phyloP scores from a whole-genome alignment of 2,329 filamentous ascomycete genomes.

The Cordyceps fumosorosea region DNA sequence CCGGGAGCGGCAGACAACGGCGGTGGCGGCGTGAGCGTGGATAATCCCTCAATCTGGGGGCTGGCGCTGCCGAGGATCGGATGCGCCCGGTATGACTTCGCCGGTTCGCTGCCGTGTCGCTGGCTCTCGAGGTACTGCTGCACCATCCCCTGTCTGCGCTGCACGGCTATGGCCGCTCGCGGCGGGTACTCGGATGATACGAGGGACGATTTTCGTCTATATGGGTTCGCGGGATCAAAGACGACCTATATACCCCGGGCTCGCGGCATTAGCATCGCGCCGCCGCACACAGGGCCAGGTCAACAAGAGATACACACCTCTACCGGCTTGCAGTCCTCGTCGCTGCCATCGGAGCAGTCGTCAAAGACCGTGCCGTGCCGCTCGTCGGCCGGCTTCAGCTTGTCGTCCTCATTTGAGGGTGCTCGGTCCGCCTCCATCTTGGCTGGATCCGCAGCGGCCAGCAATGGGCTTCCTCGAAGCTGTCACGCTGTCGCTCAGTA shows the following conservation, averaged over 20 bases:
- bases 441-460: background rate
- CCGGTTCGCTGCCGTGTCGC: slow-evolving; percentile 27
- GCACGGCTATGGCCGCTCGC: slow-evolving; percentile 22
- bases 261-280: background rate
- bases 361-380: slow-evolving; percentile 23
- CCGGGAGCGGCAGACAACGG: background rate
- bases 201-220: slow-evolving; percentile 61
- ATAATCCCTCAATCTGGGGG: slow-evolving; percentile 8
- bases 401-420: background rate
- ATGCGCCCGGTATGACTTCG: slow-evolving; percentile 24
- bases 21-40: slow-evolving; percentile 11
- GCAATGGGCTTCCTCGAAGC: background rate
- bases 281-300: slow-evolving; percentile 6
- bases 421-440: slow-evolving; percentile 2
- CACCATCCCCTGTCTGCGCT: slow-evolving; percentile 54
- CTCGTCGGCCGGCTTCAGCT: background rate
- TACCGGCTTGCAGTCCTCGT: slow-evolving; percentile 44
- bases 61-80: slow-evolving; percentile 19
- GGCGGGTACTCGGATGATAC: slow-evolving; percentile 40
- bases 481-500: background rate
- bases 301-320: slow-evolving; percentile 33
- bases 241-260: slow-evolving; percentile 40
- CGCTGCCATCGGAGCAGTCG: slow-evolving; percentile 38
- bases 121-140: slow-evolving; percentile 59
- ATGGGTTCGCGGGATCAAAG: slow-evolving; percentile 54